Percentiles rank a stretch among this genome's conserved stretches.
Conservation (phyloP, 1,284 basidiomycete species). For the Nidula niveotomentosa region DNA sequence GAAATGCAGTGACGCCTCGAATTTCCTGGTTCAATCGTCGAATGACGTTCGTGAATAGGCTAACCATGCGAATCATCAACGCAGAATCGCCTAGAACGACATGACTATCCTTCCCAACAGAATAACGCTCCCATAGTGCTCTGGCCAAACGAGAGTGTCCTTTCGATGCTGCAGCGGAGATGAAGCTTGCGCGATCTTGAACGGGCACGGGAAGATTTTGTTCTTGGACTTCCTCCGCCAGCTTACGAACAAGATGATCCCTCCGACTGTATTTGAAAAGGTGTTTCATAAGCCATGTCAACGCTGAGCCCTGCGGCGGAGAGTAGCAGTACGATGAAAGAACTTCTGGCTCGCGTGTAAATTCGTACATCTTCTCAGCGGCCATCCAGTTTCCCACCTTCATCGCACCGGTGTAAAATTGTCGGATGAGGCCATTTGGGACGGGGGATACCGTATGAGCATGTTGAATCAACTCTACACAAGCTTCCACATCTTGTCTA, state of each 20-base stretch:
- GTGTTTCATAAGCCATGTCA: constrained; percentile 52
- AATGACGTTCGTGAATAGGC: constrained; percentile 41
- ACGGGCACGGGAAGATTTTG: constrained; percentile 36
- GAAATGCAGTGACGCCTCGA: neutral
- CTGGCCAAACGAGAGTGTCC: constrained; percentile 49
- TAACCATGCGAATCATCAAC: constrained; percentile 56
- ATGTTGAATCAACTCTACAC: constrained; percentile 25
- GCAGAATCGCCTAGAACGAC: constrained; percentile 43
- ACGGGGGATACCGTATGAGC: constrained; percentile 30
- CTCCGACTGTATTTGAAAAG: constrained; percentile 37
- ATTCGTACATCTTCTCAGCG: constrained; percentile 40
- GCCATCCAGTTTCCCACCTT: constrained; percentile 20
- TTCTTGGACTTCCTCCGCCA: constrained; percentile 49
- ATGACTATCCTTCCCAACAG: constrained; percentile 36
- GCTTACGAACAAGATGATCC: constrained; percentile 26
- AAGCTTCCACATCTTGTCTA: constrained; percentile 20
- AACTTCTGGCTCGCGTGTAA: constrained; percentile 32
- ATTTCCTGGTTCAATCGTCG: constrained; percentile 10
- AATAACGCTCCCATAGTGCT: constrained; percentile 55
- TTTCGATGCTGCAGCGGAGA: constrained; percentile 40
- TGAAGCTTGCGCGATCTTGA: constrained; percentile 44
- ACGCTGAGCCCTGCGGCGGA: constrained; percentile 39
- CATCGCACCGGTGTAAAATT: constrained; percentile 43
- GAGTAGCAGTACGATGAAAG: constrained; percentile 37
- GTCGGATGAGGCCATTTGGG: constrained; percentile 37